Evolutionary conservation across 108 stramenopile species (phyloP).

Genomic region (Cyclotella distinguenda): DNA sequence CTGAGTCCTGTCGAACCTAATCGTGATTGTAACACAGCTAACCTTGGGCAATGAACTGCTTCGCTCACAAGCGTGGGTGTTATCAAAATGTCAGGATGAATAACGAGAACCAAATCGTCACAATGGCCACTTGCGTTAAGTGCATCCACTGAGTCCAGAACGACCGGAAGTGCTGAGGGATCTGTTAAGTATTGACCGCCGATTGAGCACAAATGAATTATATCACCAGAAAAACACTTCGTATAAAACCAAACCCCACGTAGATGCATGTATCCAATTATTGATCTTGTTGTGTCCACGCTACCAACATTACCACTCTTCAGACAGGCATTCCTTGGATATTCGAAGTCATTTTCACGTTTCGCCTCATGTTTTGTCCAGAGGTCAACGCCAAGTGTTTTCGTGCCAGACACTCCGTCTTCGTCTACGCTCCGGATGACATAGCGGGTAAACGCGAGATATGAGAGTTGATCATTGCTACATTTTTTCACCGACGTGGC

Average conservation of each 20-base stretch:
- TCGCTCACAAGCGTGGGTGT: conserved; percentile 80
- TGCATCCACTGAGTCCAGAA: conserved; percentile 56
- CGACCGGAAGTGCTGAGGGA: conserved; percentile 65
- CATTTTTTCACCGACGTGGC: neutral
- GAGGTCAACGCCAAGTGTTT: conserved; percentile 55
- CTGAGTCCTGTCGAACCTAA: conserved; percentile 74
- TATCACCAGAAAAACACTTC: conserved; percentile 54
- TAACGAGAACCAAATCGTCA: conserved; percentile 73
- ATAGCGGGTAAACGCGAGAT: conserved; percentile 72
- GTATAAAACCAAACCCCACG: conserved; percentile 83
- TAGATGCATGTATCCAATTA: conserved; percentile 66
- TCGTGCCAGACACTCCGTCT: conserved; percentile 52
- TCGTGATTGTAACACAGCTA: conserved; percentile 69
- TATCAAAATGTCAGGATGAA: conserved; percentile 84
- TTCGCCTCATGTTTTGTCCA: conserved; percentile 52
- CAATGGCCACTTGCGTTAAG: conserved; percentile 44
- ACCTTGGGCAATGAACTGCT: conserved; percentile 66
- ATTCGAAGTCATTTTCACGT: conserved; percentile 32
- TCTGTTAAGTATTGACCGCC: conserved; percentile 69
- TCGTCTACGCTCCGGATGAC: conserved; percentile 54
- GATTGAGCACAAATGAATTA: conserved; percentile 77
- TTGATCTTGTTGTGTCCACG: neutral
- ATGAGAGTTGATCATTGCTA: conserved; percentile 18
- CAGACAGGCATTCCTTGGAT: conserved; percentile 25
- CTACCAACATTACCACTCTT: conserved; percentile 1